These are phyloP conservation scores for Entomortierella chlamydospora DNA, from an alignment of 192 early-diverging fungal species.

Conservation along the genomic window DNA sequence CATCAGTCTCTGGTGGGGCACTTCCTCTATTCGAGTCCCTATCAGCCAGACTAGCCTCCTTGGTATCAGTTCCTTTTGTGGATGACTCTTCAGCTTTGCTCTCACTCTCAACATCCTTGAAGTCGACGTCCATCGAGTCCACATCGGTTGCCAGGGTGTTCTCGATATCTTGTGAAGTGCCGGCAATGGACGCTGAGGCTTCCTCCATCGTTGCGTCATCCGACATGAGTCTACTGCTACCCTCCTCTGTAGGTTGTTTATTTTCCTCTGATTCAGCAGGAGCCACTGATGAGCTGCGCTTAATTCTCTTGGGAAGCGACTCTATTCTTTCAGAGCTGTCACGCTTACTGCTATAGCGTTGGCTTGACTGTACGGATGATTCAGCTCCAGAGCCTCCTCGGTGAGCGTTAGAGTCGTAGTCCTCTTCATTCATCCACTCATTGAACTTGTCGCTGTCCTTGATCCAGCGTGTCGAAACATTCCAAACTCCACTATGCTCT, in stretches of 20 bases:
- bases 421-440: slow-evolving; percentile 89
- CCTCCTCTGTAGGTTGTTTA: not conserved
- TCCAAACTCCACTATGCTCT: slow-evolving; percentile 74
- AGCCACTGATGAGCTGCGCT: slow-evolving; percentile 48
- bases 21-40: slow-evolving; percentile 48
- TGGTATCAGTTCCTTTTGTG: slow-evolving; percentile 20
- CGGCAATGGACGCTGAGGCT: not conserved
- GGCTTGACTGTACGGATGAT: not conserved
- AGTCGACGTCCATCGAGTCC: slow-evolving; percentile 47
- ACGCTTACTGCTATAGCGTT: slow-evolving; percentile 45
- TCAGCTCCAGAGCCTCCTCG: slow-evolving; percentile 4
- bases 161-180: slow-evolving; percentile 4
- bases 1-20: slow-evolving; percentile 36
- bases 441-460: slow-evolving; percentile 76
- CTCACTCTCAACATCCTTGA: slow-evolving; percentile 15
- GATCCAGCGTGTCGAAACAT: slow-evolving; percentile 76
- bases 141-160: slow-evolving; percentile 22
- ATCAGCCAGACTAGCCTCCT: slow-evolving; percentile 37
- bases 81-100: slow-evolving; percentile 20
- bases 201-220: slow-evolving; percentile 44
- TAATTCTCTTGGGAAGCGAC: slow-evolving; percentile 41
- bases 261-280: slow-evolving; percentile 31
- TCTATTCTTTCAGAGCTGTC: slow-evolving; percentile 28
- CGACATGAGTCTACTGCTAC: not conserved
- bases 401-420: slow-evolving; percentile 69